Evolutionary conservation across 176 grass and related monocot genomes (phyloP).

Genomic region (Phoenix dactylifera): DNA sequence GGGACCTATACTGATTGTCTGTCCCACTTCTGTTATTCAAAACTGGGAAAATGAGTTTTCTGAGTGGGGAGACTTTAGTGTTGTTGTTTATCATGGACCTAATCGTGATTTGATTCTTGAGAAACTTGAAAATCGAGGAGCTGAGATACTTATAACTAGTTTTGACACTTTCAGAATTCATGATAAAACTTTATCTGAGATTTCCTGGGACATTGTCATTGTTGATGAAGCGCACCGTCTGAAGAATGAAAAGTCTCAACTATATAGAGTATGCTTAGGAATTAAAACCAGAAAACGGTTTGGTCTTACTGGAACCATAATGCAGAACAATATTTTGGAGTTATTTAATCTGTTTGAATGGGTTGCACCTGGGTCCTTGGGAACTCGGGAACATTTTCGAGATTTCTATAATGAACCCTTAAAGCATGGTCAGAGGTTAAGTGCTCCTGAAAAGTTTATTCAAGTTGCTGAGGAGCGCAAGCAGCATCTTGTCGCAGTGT

Average conservation of each 20-base stretch:
- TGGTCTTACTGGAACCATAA: constrained; percentile 90
- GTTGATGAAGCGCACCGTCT: constrained; percentile 91
- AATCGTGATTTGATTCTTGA: constrained; percentile 80
- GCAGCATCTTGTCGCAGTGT: constrained; percentile 75
- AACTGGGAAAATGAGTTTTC: constrained; percentile 98
- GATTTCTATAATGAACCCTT: constrained; percentile 84
- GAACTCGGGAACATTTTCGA: constrained; percentile 80
- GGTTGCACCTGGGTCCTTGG: constrained; percentile 73
- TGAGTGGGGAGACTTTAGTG: constrained; percentile 63
- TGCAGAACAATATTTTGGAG: constrained; percentile 94
- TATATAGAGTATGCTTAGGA: constrained; percentile 70
- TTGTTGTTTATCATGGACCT: constrained; percentile 85
- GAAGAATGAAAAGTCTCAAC: constrained; percentile 83
- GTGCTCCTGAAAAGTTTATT: constrained; percentile 80
- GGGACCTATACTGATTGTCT: constrained; percentile 68
- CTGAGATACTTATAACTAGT: constrained; percentile 85
- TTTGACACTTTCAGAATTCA: constrained; percentile 92
- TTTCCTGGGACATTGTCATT: constrained; percentile 82
- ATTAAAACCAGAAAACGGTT: constrained; percentile 69
- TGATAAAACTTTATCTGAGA: constrained; percentile 62
- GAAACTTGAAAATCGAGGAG: constrained; percentile 49
- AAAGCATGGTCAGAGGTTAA: constrained; percentile 82
- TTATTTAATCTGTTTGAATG: constrained; percentile 98
- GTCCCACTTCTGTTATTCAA: constrained; percentile 80
- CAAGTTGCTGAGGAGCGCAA: constrained; percentile 80